phyloP scores from a whole-genome alignment of 31 red algal species.

The Asparagopsis taxiformis region DNA sequence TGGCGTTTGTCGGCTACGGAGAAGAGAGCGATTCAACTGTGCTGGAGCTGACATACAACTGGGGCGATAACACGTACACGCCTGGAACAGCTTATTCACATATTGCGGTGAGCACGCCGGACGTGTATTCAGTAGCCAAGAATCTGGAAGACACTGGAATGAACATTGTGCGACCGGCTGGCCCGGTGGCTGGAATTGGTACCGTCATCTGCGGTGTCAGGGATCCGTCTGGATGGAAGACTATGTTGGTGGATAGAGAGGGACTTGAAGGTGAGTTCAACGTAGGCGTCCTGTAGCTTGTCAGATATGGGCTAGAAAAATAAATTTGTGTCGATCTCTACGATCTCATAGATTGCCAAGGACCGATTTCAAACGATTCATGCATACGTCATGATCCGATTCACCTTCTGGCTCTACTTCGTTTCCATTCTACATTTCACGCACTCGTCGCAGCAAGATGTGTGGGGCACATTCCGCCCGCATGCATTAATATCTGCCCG shows the following conservation, averaged over 20 bases:
- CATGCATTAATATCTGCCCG: slow-evolving; percentile 50
- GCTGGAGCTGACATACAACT: slow-evolving; percentile 75
- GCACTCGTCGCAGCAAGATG: too few species aligned
- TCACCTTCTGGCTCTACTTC: too few species aligned
- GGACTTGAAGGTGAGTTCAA: slow-evolving; percentile 82
- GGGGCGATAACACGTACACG: slow-evolving; percentile 50
- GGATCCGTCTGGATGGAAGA: slow-evolving; percentile 78
- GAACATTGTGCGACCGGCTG: slow-evolving; percentile 48
- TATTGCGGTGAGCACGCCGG: slow-evolving; percentile 63
- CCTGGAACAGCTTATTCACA: slow-evolving; percentile 66
- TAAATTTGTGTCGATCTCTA: too few species aligned
- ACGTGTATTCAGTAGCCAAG: slow-evolving; percentile 76
- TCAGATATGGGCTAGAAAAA: too few species aligned
- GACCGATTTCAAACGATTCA: too few species aligned
- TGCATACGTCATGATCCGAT: too few species aligned
- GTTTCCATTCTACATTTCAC: too few species aligned
- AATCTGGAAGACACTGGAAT: slow-evolving; percentile 47
- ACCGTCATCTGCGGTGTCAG: slow-evolving; percentile 64
- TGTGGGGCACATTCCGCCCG: slow-evolving; percentile 73
- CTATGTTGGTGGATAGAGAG: slow-evolving; percentile 71
- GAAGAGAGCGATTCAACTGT: slow-evolving; percentile 51
- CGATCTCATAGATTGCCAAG: too few species aligned
- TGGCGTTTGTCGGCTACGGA: slow-evolving; percentile 72
- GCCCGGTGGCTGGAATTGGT: slow-evolving; percentile 80
- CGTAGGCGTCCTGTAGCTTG: too few species aligned